Base-by-base conservation (phyloP, 2,329 filamentous ascomycete species). In the Sporothrix protearum region DNA sequence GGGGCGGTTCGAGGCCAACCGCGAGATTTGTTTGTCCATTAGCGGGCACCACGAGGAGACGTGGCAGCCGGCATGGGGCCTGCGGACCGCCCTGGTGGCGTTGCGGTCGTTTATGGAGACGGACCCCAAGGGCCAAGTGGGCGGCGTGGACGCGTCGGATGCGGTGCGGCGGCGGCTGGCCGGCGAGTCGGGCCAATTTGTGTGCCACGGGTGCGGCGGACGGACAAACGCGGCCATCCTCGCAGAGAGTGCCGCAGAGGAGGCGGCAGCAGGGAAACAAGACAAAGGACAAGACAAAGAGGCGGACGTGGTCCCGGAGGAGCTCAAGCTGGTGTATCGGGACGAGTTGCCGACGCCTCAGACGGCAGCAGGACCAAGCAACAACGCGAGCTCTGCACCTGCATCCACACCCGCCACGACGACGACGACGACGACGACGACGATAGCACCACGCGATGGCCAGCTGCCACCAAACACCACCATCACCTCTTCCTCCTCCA, bases 31-130 rank as follows among this genome's bases (percentile, higher is more conserved):
- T 79, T 88, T 99, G 19, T 93, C 89, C 77, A 99, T 98, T 77
- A 92, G 89, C 69, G 95, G 94, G 1, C 95, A 97, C 81, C 96
- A 99, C 82, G 96, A 98, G 80, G 96, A 98, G 83, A 97, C 93
- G 19, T 99, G 96, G 96, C 95, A 97, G 85, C 96, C 96, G 0
- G 96, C 96, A 0, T 99, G 96, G 96, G 96, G 96, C 0, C 91
- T 99, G 10, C 87, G 96, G 73, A 98, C 96, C 3, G 95, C 96
- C 19, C 83, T 99, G 7, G 87, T 90, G 55, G 88, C 88, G 16
- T 88, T 98, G 66, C 84, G 96, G 70, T 91, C 88, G 76, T 97
- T 97, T 80, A 98, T 99, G 94, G 94, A 96, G 79, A 94, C 91
- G 2, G 92, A 95, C 76, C 89, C 92, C 9, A 89, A 88, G 76